phyloP scores from a whole-genome alignment of 2,329 filamentous ascomycete genomes.

The Tolypocladium cylindrosporum region DNA sequence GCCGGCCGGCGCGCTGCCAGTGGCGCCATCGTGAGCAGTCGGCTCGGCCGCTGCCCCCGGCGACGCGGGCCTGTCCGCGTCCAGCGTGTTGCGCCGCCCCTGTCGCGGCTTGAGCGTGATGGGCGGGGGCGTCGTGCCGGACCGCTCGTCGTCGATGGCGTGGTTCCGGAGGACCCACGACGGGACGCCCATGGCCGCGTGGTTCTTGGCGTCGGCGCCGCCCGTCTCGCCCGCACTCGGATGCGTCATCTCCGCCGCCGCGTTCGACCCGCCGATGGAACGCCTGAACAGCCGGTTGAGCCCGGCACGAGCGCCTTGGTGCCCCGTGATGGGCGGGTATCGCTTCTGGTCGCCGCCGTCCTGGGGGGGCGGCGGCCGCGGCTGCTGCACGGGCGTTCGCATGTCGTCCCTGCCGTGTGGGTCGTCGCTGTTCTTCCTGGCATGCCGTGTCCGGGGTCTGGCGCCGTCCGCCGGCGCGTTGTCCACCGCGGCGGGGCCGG shows the following conservation, averaged over 20 bases:
- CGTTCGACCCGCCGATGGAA: slow-evolving; percentile 26
- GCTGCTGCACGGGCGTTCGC: slow-evolving; percentile 15
- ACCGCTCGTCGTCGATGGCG: slow-evolving; percentile 29
- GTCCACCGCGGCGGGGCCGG: slow-evolving; percentile 5
- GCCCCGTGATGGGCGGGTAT: slow-evolving; percentile 40
- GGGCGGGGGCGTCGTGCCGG: slow-evolving; percentile 45
- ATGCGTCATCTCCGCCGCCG: slow-evolving; percentile 2
- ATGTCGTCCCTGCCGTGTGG: slow-evolving; percentile 14
- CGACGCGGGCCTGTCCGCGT: slow-evolving; percentile 10
- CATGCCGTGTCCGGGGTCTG: slow-evolving; percentile 6
- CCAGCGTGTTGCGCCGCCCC: slow-evolving; percentile 15
- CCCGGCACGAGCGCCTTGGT: slow-evolving; percentile 32
- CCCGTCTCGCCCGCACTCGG: slow-evolving; percentile 2
- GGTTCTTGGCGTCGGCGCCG: slow-evolving; percentile 9
- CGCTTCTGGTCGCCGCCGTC: slow-evolving; percentile 22
- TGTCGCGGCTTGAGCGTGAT: slow-evolving; percentile 37
- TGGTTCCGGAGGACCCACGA: slow-evolving; percentile 27
- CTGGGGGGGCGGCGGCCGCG: slow-evolving; percentile 7
- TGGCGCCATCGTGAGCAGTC: slow-evolving; percentile 6
- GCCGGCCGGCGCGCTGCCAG: background rate
- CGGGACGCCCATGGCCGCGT: slow-evolving; percentile 24
- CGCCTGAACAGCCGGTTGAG: slow-evolving; percentile 42
- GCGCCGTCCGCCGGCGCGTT: slow-evolving; percentile 6
- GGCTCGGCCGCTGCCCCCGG: background rate
- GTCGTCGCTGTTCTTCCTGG: slow-evolving; percentile 20